These are phyloP conservation scores for Caryopteris hybrid DNA, from an alignment of 305 asterid genomes.

Conservation along the genomic window DNA sequence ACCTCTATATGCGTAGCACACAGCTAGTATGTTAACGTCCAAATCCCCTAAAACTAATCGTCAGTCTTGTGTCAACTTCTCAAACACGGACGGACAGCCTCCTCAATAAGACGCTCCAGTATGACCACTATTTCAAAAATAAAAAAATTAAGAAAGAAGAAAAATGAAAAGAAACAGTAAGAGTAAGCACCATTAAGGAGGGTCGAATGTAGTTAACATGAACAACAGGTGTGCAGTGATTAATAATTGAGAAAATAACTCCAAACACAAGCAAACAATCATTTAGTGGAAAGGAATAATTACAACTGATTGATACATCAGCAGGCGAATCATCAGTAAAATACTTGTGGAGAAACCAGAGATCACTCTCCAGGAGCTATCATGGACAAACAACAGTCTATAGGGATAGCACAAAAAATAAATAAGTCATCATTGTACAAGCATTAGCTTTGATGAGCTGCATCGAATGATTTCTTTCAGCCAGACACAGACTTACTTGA, in stretches of 20 bases:
- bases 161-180: neutral
- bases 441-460: neutral
- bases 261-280: neutral
- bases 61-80: slow-evolving; percentile 26
- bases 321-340: neutral
- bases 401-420: neutral
- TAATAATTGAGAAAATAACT: neutral
- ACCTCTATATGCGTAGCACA: slow-evolving; percentile 5
- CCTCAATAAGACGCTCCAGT: slow-evolving; percentile 22
- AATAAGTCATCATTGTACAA: neutral
- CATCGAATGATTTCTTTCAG: neutral
- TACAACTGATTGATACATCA: neutral
- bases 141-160: neutral
- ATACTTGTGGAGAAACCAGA: neutral
- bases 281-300: neutral
- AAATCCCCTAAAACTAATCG: slow-evolving; percentile 16
- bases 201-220: neutral
- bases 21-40: slow-evolving; percentile 12
- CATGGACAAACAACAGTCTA: neutral
- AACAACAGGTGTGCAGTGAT: neutral
- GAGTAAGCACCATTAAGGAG: neutral
- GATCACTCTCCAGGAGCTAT: neutral
- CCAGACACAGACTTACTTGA: neutral
- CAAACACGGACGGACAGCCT: slow-evolving; percentile 19
- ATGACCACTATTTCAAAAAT: neutral